A percentile compares a stretch with the other conserved stretches of the same genome.
These are phyloP conservation scores for Zygoascus hellenicus DNA, from an alignment of 1,139 yeast genomes.

Conservation along the genomic window DNA sequence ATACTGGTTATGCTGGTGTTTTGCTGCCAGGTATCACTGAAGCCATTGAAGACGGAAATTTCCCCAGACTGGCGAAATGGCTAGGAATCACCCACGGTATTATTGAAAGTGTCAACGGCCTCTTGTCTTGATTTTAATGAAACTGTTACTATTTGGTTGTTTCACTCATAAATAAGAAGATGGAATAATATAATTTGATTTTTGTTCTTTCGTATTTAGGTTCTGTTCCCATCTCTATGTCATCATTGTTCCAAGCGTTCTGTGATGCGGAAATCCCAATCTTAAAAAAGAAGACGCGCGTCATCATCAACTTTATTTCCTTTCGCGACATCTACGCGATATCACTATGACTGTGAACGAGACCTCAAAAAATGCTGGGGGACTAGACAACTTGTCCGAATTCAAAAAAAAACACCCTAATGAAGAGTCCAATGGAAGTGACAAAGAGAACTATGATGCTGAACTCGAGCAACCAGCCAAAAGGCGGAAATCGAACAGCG, in stretches of 20 bases:
- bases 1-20: constrained; percentile 82
- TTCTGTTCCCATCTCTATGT: too few relatives aligned
- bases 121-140: constrained; percentile 8
- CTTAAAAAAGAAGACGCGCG: too few relatives aligned
- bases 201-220: too few relatives aligned
- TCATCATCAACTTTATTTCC: too few relatives aligned
- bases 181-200: too few relatives aligned
- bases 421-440: constrained; percentile 5
- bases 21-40: constrained; percentile 75
- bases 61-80: constrained; percentile 52
- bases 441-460: constrained; percentile 6
- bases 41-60: constrained; percentile 65
- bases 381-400: background rate
- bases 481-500: too few relatives aligned
- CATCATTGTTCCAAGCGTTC: too few relatives aligned
- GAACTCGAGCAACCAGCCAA: background rate
- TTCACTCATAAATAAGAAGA: too few relatives aligned
- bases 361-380: too few relatives aligned
- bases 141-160: background rate
- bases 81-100: constrained; percentile 40
- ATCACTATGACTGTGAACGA: too few relatives aligned
- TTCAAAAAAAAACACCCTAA: background rate
- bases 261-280: too few relatives aligned
- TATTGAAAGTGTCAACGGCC: constrained; percentile 25
- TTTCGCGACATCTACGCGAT: too few relatives aligned